Evolutionary conservation across 2,329 filamentous ascomycete species (phyloP).

Genomic region (Diplodia sapinea): DNA sequence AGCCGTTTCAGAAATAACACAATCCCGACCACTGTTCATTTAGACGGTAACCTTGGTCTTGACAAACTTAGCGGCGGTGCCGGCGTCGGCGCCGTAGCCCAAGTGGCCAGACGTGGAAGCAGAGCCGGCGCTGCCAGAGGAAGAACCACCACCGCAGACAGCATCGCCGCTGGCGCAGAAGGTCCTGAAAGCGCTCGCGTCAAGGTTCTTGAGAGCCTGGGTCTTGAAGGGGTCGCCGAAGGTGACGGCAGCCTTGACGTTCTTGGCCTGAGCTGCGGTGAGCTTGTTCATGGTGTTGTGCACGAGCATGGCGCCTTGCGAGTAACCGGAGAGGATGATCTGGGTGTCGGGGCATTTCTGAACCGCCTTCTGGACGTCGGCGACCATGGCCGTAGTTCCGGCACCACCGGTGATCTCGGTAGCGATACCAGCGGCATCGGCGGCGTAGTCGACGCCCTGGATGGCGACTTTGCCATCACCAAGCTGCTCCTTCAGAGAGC

Average conservation of each 20-base stretch:
- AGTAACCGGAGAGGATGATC: slow-evolving; percentile 56
- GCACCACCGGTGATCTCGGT: slow-evolving; percentile 38
- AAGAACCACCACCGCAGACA: slow-evolving; percentile 38
- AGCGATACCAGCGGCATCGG: slow-evolving; percentile 40
- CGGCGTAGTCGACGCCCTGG: slow-evolving; percentile 62
- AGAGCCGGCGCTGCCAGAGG: slow-evolving; percentile 1
- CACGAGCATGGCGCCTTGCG: slow-evolving; percentile 44
- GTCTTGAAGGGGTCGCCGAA: slow-evolving; percentile 48
- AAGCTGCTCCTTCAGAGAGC: slow-evolving; percentile 51
- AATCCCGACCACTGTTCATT: neutral
- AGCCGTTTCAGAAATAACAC: too few species aligned
- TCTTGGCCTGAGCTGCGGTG: neutral
- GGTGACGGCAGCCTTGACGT: slow-evolving; percentile 42
- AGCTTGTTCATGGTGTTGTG: slow-evolving; percentile 36
- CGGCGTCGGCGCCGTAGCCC: slow-evolving; percentile 41
- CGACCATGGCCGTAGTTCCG: slow-evolving; percentile 40
- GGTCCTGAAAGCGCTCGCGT: slow-evolving; percentile 38
- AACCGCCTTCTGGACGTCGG: slow-evolving; percentile 52
- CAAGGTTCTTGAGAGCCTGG: slow-evolving; percentile 36
- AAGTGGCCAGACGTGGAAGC: slow-evolving; percentile 39
- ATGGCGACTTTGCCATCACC: slow-evolving; percentile 54
- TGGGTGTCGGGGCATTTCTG: slow-evolving; percentile 54
- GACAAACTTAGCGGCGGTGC: slow-evolving; percentile 39
- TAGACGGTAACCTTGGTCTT: slow-evolving; percentile 28
- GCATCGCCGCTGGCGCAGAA: slow-evolving; percentile 29